phyloP scores from a whole-genome alignment of 805 yeast genomes.

The Yarrowia yakushimensis region DNA sequence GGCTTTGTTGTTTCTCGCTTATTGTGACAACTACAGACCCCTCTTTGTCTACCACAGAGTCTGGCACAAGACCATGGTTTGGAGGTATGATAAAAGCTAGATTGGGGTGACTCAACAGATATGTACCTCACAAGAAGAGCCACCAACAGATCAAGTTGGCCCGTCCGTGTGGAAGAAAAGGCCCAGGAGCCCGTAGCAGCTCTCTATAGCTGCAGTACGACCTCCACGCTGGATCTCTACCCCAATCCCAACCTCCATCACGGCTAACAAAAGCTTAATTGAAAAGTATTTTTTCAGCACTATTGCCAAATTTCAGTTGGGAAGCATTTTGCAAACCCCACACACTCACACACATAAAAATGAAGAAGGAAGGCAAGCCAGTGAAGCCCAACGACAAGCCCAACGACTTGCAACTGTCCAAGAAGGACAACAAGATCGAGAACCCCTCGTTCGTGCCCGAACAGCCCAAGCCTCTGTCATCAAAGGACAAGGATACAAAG shows the following conservation, averaged over 20 bases:
- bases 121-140: background rate
- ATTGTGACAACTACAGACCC: too few species aligned
- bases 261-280: constrained; percentile 16
- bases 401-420: constrained; percentile 27
- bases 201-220: background rate
- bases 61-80: background rate
- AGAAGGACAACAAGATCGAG: constrained; percentile 33
- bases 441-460: constrained; percentile 79
- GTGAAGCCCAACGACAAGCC: constrained; percentile 33
- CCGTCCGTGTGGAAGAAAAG: background rate
- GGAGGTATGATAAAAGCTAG: background rate
- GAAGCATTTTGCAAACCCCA: background rate
- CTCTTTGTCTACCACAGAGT: background rate
- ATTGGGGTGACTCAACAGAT: background rate
- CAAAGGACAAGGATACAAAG: constrained; percentile 81
- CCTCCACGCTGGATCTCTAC: too few species aligned
- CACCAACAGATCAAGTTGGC: background rate
- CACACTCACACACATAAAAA: background rate
- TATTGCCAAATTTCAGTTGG: background rate
- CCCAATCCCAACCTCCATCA: constrained; percentile 4
- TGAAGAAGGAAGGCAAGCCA: constrained; percentile 9
- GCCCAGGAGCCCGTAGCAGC: background rate
- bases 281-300: constrained; percentile 20
- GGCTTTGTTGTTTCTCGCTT: too few species aligned
- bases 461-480: constrained; percentile 74